Conservation (phyloP, 768 basidiomycete genomes). For the Psilocybe sp. region DNA sequence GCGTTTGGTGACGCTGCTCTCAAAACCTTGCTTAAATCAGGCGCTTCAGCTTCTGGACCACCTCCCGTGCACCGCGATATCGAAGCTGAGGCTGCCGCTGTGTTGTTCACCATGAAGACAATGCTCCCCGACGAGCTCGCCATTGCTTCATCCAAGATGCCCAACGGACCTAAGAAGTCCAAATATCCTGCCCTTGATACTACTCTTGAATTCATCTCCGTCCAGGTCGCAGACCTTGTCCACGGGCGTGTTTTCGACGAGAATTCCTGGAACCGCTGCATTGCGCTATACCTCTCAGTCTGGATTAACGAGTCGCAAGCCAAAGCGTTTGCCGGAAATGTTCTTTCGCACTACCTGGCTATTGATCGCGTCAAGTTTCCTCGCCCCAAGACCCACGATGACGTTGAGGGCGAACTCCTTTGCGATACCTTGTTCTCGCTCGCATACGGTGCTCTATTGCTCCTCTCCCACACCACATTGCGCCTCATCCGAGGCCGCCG, state of each 20-base stretch:
- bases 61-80: conserved; percentile 73
- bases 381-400: conserved; percentile 33
- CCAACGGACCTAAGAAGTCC: conserved; percentile 51
- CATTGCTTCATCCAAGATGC: conserved; percentile 35
- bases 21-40: conserved; percentile 76
- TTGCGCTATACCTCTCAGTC: conserved; percentile 68
- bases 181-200: conserved; percentile 56
- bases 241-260: conserved; percentile 56
- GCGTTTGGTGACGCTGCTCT: conserved; percentile 88
- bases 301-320: conserved; percentile 61
- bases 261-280: conserved; percentile 63
- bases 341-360: conserved; percentile 71
- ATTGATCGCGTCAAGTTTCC: conserved; percentile 74
- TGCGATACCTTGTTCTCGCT: conserved; percentile 94
- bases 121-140: conserved; percentile 53
- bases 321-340: conserved; percentile 53
- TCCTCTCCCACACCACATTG: conserved; percentile 91
- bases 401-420: conserved; percentile 80
- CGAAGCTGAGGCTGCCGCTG: conserved; percentile 56
- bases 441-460: conserved; percentile 90
- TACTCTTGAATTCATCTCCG: conserved; percentile 70
- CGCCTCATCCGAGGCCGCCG: conserved; percentile 86
- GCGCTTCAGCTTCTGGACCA: conserved; percentile 72
- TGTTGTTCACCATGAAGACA: conserved; percentile 53
- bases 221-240: conserved; percentile 76